phyloP scores from a whole-genome alignment of 108 stramenopile species.

The Skeletonema marinoi region DNA sequence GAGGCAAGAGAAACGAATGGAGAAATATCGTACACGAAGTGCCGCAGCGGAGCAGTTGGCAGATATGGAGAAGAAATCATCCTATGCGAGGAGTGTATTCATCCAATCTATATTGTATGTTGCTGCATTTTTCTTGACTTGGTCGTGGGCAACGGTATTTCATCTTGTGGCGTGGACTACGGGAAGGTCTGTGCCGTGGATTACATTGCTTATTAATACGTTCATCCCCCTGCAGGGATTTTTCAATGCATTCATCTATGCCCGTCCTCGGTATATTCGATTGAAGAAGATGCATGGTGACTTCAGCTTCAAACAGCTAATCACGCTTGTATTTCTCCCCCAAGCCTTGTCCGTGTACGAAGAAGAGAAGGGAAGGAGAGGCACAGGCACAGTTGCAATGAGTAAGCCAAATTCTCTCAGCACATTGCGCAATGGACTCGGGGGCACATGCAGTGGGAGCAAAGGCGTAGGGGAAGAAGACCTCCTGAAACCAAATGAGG shows the following conservation, averaged over 20 bases:
- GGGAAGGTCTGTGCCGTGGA: background rate
- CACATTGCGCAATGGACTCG: background rate
- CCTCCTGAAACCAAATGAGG: too few relatives aligned
- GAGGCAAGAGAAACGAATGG: background rate
- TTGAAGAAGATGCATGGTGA: background rate
- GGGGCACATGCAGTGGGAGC: background rate
- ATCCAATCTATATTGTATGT: background rate
- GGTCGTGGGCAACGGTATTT: background rate
- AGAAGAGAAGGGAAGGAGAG: background rate
- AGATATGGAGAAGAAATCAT: background rate
- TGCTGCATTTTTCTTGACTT: background rate
- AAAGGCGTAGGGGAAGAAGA: background rate
- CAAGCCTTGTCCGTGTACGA: background rate
- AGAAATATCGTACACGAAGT: background rate
- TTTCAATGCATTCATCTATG: background rate
- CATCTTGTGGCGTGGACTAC: background rate
- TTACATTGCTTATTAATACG: background rate
- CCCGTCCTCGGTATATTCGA: background rate
- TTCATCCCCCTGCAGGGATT: background rate
- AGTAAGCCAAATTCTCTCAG: too few relatives aligned
- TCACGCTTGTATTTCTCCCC: background rate
- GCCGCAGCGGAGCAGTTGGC: background rate
- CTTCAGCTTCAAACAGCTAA: background rate
- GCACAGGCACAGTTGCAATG: background rate
- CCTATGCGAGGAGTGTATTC: background rate